Base-by-base conservation (phyloP, 2,329 filamentous ascomycete species). In the Didymellaceae sp. region DNA sequence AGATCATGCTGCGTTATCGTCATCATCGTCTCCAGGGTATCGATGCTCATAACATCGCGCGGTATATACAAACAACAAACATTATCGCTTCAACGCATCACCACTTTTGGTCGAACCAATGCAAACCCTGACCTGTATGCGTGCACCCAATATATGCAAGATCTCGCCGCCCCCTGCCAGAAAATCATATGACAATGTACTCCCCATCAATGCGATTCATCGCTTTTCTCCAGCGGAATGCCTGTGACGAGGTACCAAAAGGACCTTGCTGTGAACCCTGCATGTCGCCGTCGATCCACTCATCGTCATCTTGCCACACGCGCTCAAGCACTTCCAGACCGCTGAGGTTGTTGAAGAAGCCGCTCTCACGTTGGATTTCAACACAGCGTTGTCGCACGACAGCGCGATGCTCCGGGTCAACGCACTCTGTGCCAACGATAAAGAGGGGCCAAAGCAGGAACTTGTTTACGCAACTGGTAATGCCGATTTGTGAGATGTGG, bases 361-460 rank as follows among this genome's bases (percentile, higher is more conserved):
- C 92, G 45, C 89, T 93, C 59, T 93, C 88, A 22, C 86, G 84
- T 80, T 93, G 91, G 59, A 97, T 93, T 67, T 93, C 91, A 34
- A 86, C 81, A 75, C 91, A 96, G 62, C 91, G 87, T 59, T 85
- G 81, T 44, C 91, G 85, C 43, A 97, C 88, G 51, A 92, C 84
- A 49, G 84, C 83, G 57, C 92, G 88, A 66, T 96, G 89, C 41
- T 86, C 78, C 64, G 89, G 85, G 59, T 90, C 88, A 56, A 94
- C 87, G 64, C 91, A 96, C 76, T 97, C 93, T 17, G 90, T 91
- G 16, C 92, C 92, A 1, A 88, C 86, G 43, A 97, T 88, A 70
- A 97, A 96, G 3, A 97, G 81, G 2, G 93, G 92, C 93, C 92
- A 97, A 7, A 97, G 83, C 8, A 97, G 77, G 70, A 96, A 96